Base-by-base conservation (phyloP, 139 green algal genomes). In the Nannochloris sp. region DNA sequence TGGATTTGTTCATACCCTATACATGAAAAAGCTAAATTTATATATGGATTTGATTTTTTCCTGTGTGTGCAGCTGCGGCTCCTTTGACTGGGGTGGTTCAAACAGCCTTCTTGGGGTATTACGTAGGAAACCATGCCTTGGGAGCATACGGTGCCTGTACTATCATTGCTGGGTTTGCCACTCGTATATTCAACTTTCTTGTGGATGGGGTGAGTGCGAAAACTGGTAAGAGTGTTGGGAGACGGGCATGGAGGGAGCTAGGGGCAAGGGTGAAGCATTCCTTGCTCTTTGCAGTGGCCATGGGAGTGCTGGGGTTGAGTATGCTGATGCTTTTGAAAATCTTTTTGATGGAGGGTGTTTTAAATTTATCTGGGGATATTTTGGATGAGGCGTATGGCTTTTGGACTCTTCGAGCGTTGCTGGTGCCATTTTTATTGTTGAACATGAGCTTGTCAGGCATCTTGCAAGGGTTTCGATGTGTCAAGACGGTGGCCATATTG, bases 141-240 rank as follows among this genome's bases (percentile, higher is more conserved):
- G 79, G 58, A 16, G 74, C 70, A 10, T 83, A 70, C 71, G 63
- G 34, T 27, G 79, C 75, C 46, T 73, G 74, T 4, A 29, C 25
- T 23, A 85, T 66, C 2, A 71, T 61, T 3, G 60, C 69, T 25
- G 83, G 78, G 40, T 72, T 80, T 6, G 62, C 71, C 1, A 62
- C 64, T 5, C 61, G 72, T 14, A 46, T 86, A 9, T 86, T 81
- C 66, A 88, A 88, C 57, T 87, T 88, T 40, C 69, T 87, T 44
- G 69, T 80, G 18, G 71, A 78, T 53, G 76, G 80, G n/a, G 72
- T 87, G 15, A 71, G 51, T 34, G 74, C 75, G 15, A 87, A 85
- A 57, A 75, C 82, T n/a, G 72, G 79, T 24, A 59, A 70, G 15
- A 61, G 43, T 15, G 79, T 79, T 16, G 79, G 80, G 4, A 62